phyloP scores from a whole-genome alignment of 768 basidiomycete species.

The Suillus ampliporus region DNA sequence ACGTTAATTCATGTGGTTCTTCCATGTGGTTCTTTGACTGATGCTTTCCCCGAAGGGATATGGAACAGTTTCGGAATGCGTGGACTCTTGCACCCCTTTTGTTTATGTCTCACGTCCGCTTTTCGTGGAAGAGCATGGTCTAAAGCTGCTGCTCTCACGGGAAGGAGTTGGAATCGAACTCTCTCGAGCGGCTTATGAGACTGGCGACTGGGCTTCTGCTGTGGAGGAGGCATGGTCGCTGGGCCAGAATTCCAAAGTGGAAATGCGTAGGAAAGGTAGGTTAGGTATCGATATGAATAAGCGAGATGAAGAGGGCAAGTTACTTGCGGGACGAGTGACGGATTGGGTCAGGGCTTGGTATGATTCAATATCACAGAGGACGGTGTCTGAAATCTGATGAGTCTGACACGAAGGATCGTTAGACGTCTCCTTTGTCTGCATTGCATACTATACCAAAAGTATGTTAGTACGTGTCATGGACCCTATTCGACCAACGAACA shows the following conservation, averaged over 20 bases:
- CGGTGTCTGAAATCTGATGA: neutral
- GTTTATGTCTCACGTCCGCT: conserved; percentile 81
- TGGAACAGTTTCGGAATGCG: conserved; percentile 81
- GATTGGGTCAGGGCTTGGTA: conserved; percentile 49
- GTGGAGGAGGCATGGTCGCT: conserved; percentile 62
- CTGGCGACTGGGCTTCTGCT: conserved; percentile 70
- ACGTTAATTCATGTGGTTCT: conserved; percentile 28
- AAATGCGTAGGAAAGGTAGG: conserved; percentile 49
- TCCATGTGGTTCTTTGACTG: conserved; percentile 3
- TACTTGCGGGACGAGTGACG: conserved; percentile 54
- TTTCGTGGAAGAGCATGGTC: conserved; percentile 82
- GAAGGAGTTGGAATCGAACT: conserved; percentile 77
- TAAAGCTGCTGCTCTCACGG: conserved; percentile 63
- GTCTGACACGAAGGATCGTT: neutral
- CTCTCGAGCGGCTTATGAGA: conserved; percentile 65
- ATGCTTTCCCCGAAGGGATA: conserved; percentile 58
- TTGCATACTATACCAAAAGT: neutral
- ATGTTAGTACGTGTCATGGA: neutral
- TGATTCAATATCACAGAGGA: neutral
- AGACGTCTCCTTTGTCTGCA: neutral
- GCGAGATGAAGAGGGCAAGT: conserved; percentile 47
- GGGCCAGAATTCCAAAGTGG: conserved; percentile 53
- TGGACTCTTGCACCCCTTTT: conserved; percentile 78
- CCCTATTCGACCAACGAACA: no score
- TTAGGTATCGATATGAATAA: conserved; percentile 44